Evolutionary conservation across 192 early-diverging fungal genomes (phyloP).

Genomic region (Diversispora eburnea): DNA sequence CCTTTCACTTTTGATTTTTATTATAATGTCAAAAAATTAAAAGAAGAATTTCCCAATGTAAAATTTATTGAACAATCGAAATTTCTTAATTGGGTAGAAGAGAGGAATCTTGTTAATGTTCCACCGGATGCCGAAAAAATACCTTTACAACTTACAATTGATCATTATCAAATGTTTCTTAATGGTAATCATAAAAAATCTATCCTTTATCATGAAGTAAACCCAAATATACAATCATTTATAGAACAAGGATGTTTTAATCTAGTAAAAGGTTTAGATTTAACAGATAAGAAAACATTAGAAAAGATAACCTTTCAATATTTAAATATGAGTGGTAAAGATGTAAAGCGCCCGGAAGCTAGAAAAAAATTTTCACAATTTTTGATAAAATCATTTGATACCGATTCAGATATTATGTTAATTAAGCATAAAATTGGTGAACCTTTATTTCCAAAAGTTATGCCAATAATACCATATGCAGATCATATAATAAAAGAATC

Average conservation of each 20-base stretch:
- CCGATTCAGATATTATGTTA: neutral
- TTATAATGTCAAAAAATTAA: conserved; percentile 24
- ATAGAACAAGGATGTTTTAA: too few species aligned
- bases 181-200: too few species aligned
- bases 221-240: too few species aligned
- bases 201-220: too few species aligned
- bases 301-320: neutral
- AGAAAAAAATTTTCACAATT: neutral
- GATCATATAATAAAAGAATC: neutral
- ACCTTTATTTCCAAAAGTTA: neutral
- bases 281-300: too few species aligned
- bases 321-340: neutral
- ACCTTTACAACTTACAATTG: too few species aligned
- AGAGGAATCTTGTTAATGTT: neutral
- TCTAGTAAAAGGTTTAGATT: too few species aligned
- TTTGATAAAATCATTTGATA: neutral
- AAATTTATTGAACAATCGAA: conserved; percentile 1
- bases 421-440: neutral
- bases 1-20: conserved; percentile 34
- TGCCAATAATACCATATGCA: neutral
- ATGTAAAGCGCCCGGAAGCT: too few species aligned
- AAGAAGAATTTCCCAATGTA: neutral
- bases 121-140: too few species aligned
- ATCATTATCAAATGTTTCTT: too few species aligned
- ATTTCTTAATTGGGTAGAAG: neutral